Base-by-base conservation (phyloP, 2,329 filamentous ascomycete species). In the Fusarium sublunatum region DNA sequence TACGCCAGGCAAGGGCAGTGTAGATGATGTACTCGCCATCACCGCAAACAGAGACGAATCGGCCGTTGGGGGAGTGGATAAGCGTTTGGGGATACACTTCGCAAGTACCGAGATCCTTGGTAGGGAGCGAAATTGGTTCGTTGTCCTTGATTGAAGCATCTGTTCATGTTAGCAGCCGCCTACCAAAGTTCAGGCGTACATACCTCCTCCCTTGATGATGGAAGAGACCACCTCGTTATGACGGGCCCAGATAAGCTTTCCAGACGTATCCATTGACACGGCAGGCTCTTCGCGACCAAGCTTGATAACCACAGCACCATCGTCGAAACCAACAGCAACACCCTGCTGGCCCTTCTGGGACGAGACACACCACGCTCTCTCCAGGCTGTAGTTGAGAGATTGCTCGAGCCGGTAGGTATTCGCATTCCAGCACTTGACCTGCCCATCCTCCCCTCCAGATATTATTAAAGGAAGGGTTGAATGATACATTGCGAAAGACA, bases 1-100 rank as follows among this genome's bases (percentile, higher is more conserved):
- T 98, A 75, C 95, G 89, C 86, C 96, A 96, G 4, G 94, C 94
- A 56, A 98, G 85, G 53, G 95, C 93, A 26, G 95, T 98, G 81
- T 98, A 98, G 72, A 98, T 97, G 76, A 98, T 98, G 80, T 97
- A 99, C 78, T 99, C 95, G 62, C 95, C 95, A 75, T 99, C 95
- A 67, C 95, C 95, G 67, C 94, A 98, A 43, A 84, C 82, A 15
- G 82, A 77, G 44, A 95, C 91, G 68, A 95, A 95, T 59, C 93
- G 88, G 47, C 93, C 93, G 70, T 99, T 99, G 32, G 95, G 92
- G n/a, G 93, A 97, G 80, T 99, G 95, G 32, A 92, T 86, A 47
- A 99, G 85, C 0, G 93, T 96, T 74, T 97, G 93, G 1, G 95
- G 95, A 77, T 97, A 99, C 39, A 99, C 90, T 79, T 99, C 95